A percentile compares a stretch with the other conserved stretches of the same genome.
These are phyloP conservation scores for Alternaria gansuensis DNA, from an alignment of 2,329 filamentous ascomycete species.

Conservation along the genomic window DNA sequence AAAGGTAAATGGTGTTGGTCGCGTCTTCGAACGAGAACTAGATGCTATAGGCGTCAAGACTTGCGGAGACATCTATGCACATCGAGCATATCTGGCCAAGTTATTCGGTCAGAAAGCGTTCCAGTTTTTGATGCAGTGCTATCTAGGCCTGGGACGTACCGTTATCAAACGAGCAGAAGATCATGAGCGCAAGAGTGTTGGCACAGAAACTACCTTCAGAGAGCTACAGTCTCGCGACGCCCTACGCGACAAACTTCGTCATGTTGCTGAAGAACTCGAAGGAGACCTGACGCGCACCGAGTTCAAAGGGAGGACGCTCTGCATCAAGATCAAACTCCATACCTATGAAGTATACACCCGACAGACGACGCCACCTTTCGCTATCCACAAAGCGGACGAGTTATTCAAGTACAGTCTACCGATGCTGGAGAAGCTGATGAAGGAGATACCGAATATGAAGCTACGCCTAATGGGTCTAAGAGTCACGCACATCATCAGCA, in stretches of 20 bases:
- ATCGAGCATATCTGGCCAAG: conserved; percentile 75
- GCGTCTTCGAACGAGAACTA: conserved; percentile 91
- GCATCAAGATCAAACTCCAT: conserved; percentile 91
- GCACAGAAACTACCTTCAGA: conserved; percentile 89
- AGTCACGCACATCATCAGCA: conserved; percentile 86
- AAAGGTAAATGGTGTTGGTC: conserved; percentile 94
- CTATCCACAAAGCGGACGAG: conserved; percentile 78
- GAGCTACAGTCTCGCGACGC: conserved; percentile 75
- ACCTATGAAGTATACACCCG: conserved; percentile 91
- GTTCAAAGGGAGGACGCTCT: conserved; percentile 89
- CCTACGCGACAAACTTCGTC: conserved; percentile 79
- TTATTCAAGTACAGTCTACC: conserved; percentile 82
- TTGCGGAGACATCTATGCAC: conserved; percentile 84
- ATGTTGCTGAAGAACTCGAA: conserved; percentile 84
- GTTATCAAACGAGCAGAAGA: conserved; percentile 86
- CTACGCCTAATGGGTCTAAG: conserved; percentile 87
- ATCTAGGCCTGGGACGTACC: conserved; percentile 87
- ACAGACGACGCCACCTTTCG: conserved; percentile 77
- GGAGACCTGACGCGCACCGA: conserved; percentile 81
- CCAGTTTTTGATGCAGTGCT: conserved; percentile 82
- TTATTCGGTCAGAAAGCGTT: conserved; percentile 93
- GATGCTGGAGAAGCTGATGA: conserved; percentile 83
- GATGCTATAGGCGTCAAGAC: conserved; percentile 86
- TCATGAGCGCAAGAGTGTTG: conserved; percentile 90
- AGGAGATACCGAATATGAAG: conserved; percentile 80